These are phyloP conservation scores for Neonectria faginata DNA, from an alignment of 2,329 filamentous ascomycete genomes.

Conservation along the genomic window DNA sequence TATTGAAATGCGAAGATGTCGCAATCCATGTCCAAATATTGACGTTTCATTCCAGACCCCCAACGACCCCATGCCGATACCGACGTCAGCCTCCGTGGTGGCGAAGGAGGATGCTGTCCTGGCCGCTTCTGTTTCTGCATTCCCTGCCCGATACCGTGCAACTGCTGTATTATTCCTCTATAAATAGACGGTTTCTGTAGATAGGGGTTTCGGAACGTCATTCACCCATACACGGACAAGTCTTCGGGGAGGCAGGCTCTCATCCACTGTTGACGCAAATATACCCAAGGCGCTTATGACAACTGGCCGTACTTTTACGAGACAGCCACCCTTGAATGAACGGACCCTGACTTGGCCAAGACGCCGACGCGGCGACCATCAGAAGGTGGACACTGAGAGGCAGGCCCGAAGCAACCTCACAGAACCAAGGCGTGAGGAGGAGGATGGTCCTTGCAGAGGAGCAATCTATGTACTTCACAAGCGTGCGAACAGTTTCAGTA, in stretches of 20 bases:
- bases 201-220: not conserved
- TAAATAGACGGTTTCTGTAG: not conserved
- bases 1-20: not conserved
- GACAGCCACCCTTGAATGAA: not conserved
- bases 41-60: slow-evolving; percentile 11
- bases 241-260: not conserved
- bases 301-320: not conserved
- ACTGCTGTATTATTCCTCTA: slow-evolving; percentile 51
- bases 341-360: not conserved
- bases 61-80: slow-evolving; percentile 19
- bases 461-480: not conserved
- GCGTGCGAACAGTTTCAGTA: not conserved
- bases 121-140: slow-evolving; percentile 55
- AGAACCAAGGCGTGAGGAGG: not conserved
- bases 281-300: too few relatives aligned
- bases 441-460: not conserved
- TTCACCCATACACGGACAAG: not conserved
- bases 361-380: not conserved
- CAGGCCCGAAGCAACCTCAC: not conserved
- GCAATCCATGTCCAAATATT: not conserved
- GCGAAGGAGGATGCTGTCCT: slow-evolving; percentile 37
- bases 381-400: not conserved
- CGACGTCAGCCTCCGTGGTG: slow-evolving; percentile 21
- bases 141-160: slow-evolving; percentile 53
- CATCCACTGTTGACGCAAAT: not conserved